phyloP scores from a whole-genome alignment of 2,329 filamentous ascomycete species.

The Ceratocystis huliohia region DNA sequence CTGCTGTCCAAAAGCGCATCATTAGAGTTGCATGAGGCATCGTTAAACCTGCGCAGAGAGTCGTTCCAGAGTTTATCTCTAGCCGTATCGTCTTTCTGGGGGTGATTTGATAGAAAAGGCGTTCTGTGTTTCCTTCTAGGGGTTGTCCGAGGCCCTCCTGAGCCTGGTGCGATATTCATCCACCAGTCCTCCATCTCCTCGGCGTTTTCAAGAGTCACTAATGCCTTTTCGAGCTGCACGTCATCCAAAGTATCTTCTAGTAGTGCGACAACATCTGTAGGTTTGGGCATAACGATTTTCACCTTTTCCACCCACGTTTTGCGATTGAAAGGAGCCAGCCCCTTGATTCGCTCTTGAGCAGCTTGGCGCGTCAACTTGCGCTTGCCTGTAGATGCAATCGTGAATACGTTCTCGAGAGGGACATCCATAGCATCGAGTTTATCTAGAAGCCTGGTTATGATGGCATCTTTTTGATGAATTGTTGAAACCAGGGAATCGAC shows the following conservation, averaged over 20 bases:
- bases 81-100: not conserved
- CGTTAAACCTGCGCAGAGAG: not conserved
- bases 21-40: not conserved
- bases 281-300: not conserved
- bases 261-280: not conserved
- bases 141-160: conserved; percentile 6
- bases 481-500: conserved; percentile 33
- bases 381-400: conserved; percentile 34
- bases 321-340: conserved; percentile 36
- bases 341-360: conserved; percentile 39
- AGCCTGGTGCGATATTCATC: conserved; percentile 10
- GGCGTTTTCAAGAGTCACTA: not conserved
- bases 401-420: conserved; percentile 43
- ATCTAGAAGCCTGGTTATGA: conserved; percentile 40
- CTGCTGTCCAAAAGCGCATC: not conserved
- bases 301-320: conserved; percentile 7
- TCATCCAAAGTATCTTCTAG: conserved; percentile 14
- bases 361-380: conserved; percentile 34
- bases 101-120: not conserved
- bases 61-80: not conserved
- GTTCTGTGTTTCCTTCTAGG: not conserved
- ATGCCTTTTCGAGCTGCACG: not conserved
- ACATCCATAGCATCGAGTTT: conserved; percentile 42
- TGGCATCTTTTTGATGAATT: conserved; percentile 39
- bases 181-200: conserved; percentile 14